Conservation (phyloP, 2,329 filamentous ascomycete genomes). For the Dryadomyces quercus-mongolicae region DNA sequence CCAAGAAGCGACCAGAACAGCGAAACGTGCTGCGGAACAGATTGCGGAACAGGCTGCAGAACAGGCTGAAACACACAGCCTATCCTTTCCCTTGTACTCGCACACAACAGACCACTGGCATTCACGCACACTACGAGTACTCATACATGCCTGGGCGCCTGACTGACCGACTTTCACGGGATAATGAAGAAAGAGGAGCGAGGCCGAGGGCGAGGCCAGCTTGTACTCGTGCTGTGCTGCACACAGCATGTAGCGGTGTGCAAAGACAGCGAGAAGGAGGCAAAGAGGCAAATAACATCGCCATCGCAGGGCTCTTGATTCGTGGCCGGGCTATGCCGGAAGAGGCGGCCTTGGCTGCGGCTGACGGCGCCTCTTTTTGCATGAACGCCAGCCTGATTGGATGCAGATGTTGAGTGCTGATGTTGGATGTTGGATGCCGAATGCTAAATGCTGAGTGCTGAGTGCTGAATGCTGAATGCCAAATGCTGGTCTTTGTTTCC, state of each 20-base stretch:
- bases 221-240: not conserved
- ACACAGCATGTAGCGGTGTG: not conserved
- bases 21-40: not conserved
- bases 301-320: no score
- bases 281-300: not conserved
- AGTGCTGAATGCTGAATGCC: no score
- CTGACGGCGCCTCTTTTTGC: not conserved
- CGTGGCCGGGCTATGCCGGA: not conserved
- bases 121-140: not conserved
- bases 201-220: not conserved
- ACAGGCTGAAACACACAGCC: no score
- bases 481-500: no score
- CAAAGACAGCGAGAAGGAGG: not conserved
- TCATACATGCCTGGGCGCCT: not conserved
- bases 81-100: no score
- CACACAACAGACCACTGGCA: not conserved
- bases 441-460: no score
- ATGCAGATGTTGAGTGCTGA: no score
- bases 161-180: not conserved
- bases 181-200: not conserved
- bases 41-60: no score
- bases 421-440: no score
- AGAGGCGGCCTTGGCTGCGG: not conserved
- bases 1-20: not conserved
- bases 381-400: not conserved